Base-by-base conservation (phyloP, 2,329 filamentous ascomycete species). In the Phyllosticta capitalensis region DNA sequence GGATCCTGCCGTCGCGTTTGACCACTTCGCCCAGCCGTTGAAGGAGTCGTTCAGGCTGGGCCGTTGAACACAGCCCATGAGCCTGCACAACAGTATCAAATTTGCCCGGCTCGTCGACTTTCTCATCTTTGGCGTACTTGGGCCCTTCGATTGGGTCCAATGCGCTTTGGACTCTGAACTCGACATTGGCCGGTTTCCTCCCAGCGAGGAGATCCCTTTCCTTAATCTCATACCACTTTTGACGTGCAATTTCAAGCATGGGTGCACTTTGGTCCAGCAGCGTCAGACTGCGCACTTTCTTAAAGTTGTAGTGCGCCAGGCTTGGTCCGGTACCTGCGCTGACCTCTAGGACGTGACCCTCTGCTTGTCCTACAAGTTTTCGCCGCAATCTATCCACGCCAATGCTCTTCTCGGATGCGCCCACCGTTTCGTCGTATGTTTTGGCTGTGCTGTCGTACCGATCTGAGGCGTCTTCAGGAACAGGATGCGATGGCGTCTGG, bases 51-150 rank as follows among this genome's bases (percentile, higher is more conserved):
- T 72, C 72, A 2, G 78, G 78, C 54, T 74, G 69, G 6, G 73
- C 67, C 24, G 77, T 79, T 38, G 76, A 78, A 68, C 78, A 80
- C 7, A 80, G 67, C 5, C 78, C 78, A 76, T 80, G 79, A 2
- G 78, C 79, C 66, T 80, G 77, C 52, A 80, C 67, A 48, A 80
- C 75, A 1, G 77, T 79, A 59, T 79, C 77, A 65, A 77, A 80
- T 21, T 53, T 45, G 17, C 49, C 58, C 26, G 9, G 28, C 48
- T 48, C 57, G 12, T 48, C 53, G 9, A 14, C 52, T 7, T 45
- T 48, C 2, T 17, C 20, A n/a, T 21, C 10, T 17, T 53, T 58
- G 9, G 24, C 50, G 22, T 72, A 72, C 30, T 73, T 72, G 7
- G 76, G 73, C 9, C 72, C 69, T 7, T 72, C 72, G 64, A 79